Percentiles rank a stretch among this genome's conserved stretches.
phyloP scores from a whole-genome alignment of 768 basidiomycete genomes.

The Kwoniella sp. region DNA sequence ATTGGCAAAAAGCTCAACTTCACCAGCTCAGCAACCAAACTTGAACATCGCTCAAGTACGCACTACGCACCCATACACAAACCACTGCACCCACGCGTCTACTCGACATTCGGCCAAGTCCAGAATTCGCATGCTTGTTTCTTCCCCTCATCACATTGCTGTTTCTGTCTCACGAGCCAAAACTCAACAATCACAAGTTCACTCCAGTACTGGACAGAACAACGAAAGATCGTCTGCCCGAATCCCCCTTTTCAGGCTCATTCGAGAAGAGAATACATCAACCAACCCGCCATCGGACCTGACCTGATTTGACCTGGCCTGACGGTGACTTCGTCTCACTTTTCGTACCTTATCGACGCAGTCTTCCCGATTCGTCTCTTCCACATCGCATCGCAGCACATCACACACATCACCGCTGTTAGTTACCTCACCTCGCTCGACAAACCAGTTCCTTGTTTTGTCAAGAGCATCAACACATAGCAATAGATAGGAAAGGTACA shows the following conservation, averaged over 20 bases:
- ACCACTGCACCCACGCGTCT: not conserved
- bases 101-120: not conserved
- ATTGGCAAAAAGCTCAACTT: too few species aligned
- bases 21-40: too few species aligned
- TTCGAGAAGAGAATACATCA: too few species aligned
- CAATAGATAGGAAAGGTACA: too few species aligned
- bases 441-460: too few species aligned
- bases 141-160: not conserved
- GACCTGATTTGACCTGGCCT: not conserved
- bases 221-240: not conserved
- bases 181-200: not conserved
- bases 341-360: not conserved
- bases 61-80: not conserved
- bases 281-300: not conserved
- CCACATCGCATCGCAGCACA: not conserved
- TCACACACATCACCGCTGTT: too few species aligned
- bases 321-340: not conserved
- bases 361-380: not conserved
- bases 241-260: not conserved
- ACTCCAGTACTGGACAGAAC: not conserved
- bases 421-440: too few species aligned
- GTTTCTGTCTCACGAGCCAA: not conserved
- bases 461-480: too few species aligned
- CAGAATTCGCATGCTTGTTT: not conserved
- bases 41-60: not conserved